Evolutionary conservation across 75 land plant species (phyloP), one percentile per base, ranked within the genome.

Genomic region (Isoetes taiwanensis): DNA sequence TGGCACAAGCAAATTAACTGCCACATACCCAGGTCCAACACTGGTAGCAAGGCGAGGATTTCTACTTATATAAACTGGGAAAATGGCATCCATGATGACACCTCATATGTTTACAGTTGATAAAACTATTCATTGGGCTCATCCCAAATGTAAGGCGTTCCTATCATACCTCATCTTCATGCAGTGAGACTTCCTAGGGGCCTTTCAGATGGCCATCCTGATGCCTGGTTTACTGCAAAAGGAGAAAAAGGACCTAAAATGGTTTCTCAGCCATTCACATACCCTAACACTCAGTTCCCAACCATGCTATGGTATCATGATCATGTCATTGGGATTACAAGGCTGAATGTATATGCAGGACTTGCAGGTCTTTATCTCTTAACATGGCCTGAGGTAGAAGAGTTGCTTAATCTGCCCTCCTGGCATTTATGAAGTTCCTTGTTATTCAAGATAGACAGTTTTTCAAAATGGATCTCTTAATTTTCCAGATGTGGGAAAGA

Each of bases 251-350:
- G 50, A 5, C 50, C 50, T 16, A 46, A 46, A 6, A 19, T 8
- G 8, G 25, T 23, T 4, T 19, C 50, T 4, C 16, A 19, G 8
- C 8, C n/a, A 6, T 46, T 46, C 16, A 19, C 8, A 4, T 46
- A 46, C 50, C 4, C 5, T 8, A 46, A 46, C 23, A 23, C 50
- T 6, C 50, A 46, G 50, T 23, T 23, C 16, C 5, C 50, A 5
- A 46, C 50, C 23, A 5, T 46, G 50, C 16, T 46, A 5, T 46
- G 50, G 50, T 46, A 46, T 23, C 50, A 46, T 23, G 50, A 46
- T 46, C 50, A 46, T n/a, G 4, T 8, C 50, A 19, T 8, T n/a
- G 50, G 50, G 8, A 19, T 19, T 23, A 46, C 50, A 8, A 19
- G 50, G 12, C 23, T 46, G 19, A 46, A 23, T 23, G 50, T 46